Evolutionary conservation across 257 asterid genomes (phyloP).

Genomic region (Forsythia suspensa): DNA sequence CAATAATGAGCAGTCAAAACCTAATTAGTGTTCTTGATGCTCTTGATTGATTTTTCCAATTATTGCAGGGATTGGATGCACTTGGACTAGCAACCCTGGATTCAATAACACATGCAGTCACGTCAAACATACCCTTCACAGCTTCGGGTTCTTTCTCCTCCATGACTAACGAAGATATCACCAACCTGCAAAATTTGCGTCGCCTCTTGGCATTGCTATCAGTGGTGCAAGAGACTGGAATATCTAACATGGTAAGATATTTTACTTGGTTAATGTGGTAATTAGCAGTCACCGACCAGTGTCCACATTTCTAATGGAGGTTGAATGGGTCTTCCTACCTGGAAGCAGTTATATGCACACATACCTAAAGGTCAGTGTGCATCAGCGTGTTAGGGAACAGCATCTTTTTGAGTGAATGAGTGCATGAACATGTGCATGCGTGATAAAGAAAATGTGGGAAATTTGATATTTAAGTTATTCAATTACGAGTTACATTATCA

Average conservation of each 20-base stretch:
- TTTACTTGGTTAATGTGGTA: neutral
- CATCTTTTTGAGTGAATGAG: slow-evolving; percentile 3
- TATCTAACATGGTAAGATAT: slow-evolving; percentile 45
- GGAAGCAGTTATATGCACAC: too few species aligned
- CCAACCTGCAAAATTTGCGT: slow-evolving; percentile 66
- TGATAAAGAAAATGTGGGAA: neutral
- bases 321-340: too few species aligned
- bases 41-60: slow-evolving; percentile 18
- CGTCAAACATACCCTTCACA: slow-evolving; percentile 57
- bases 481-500: neutral
- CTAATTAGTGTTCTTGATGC: neutral
- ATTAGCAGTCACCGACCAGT: neutral
- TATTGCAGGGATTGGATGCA: slow-evolving; percentile 88
- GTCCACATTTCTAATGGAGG: neutral
- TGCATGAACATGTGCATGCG: neutral
- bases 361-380: too few species aligned
- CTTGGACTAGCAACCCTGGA: slow-evolving; percentile 78
- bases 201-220: slow-evolving; percentile 71
- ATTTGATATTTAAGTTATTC: neutral
- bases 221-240: slow-evolving; percentile 45
- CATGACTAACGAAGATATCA: slow-evolving; percentile 77
- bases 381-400: neutral
- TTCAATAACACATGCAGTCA: slow-evolving; percentile 52
- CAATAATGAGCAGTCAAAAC: too few species aligned
- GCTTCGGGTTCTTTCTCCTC: slow-evolving; percentile 45